Percentiles rank a stretch among this genome's conserved stretches.
Conservation (phyloP, 2,329 filamentous ascomycete genomes). For the Canariomyces notabilis region DNA sequence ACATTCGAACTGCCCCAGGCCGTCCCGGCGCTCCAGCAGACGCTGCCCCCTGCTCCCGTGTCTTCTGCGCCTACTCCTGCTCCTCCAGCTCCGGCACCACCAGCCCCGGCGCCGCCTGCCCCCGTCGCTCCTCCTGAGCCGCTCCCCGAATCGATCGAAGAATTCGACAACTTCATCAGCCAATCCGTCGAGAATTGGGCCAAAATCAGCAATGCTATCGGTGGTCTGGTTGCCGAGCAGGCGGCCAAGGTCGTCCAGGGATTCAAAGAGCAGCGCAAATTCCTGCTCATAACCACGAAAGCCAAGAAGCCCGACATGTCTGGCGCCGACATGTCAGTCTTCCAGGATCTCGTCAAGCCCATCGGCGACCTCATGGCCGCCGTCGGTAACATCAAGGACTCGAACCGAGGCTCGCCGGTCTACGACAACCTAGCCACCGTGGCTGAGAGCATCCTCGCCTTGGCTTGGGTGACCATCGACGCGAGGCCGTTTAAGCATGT, state of each 20-base stretch:
- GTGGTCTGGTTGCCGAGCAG: constrained; percentile 74
- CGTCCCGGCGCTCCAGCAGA: constrained; percentile 41
- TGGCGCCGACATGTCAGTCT: constrained; percentile 55
- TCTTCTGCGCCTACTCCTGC: constrained; percentile 30
- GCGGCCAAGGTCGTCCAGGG: constrained; percentile 54
- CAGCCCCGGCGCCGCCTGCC: constrained; percentile 39
- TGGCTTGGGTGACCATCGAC: constrained; percentile 87
- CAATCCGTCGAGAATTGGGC: constrained; percentile 73
- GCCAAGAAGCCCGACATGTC: constrained; percentile 81
- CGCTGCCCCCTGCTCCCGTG: constrained; percentile 33
- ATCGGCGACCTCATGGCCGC: constrained; percentile 77
- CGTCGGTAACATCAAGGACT: constrained; percentile 75
- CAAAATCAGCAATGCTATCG: constrained; percentile 70
- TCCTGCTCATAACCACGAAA: constrained; percentile 82
- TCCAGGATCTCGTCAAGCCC: constrained; percentile 76
- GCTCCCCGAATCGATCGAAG: constrained; percentile 73
- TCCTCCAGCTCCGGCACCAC: constrained; percentile 35
- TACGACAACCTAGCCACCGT: constrained; percentile 84
- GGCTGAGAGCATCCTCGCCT: constrained; percentile 79
- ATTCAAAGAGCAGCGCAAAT: constrained; percentile 81
- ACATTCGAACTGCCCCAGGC: constrained; percentile 55
- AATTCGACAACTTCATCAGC: constrained; percentile 77
- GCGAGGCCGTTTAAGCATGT: constrained; percentile 80
- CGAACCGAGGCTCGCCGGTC: constrained; percentile 67
- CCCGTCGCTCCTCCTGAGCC: constrained; percentile 44